Evolutionary conservation across 2,329 filamentous ascomycete genomes (phyloP), one percentile per base, ranked within the genome.

Genomic region (Trichoderma breve): DNA sequence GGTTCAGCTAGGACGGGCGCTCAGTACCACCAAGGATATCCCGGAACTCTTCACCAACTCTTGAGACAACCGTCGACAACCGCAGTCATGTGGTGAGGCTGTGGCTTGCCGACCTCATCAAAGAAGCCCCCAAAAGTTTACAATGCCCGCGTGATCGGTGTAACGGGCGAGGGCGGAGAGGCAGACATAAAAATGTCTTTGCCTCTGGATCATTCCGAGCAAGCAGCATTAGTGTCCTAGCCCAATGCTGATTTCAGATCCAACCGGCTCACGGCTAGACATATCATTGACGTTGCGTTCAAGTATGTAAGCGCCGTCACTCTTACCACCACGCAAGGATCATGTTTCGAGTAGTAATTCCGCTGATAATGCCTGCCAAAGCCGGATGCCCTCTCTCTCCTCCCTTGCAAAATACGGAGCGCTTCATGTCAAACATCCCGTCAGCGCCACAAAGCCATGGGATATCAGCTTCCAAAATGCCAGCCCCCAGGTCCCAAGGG

Each of bases 111-210:
- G 24, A 60, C 43, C 51, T 28, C 67, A n/a, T 70, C 11, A 14
- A 51, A 60, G 28, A 60, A 18, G 18, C 6, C 30, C 51, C 30
- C 9, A 26, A 58, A 68, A 58, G 57, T 24, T 66, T 72, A 57
- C 36, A 28, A 34, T 43, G 32, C 63, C 63, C 70, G 70, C 70
- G 70, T 68, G 70, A 72, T 55, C 63, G 62, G 24, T 32, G n/a
- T 55, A 24, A 21, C 61, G 64, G 60, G 63, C 36, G 61, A 62
- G 51, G n/a, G 36, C 67, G 39, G 66, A 53, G 21, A 24, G 39
- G 36, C 34, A 24, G 34, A 21, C 55, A 61, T 18, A n/a, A 34
- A 21, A 30, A 43, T 36, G 58, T 62, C 26, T 32, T 61, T 70
- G 26, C 30, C 51, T 12, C 60, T 62, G 34, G n/a, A 39, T 64